Base-by-base conservation (phyloP, 2,329 filamentous ascomycete genomes). In the Neopestalotiopsis sp. region DNA sequence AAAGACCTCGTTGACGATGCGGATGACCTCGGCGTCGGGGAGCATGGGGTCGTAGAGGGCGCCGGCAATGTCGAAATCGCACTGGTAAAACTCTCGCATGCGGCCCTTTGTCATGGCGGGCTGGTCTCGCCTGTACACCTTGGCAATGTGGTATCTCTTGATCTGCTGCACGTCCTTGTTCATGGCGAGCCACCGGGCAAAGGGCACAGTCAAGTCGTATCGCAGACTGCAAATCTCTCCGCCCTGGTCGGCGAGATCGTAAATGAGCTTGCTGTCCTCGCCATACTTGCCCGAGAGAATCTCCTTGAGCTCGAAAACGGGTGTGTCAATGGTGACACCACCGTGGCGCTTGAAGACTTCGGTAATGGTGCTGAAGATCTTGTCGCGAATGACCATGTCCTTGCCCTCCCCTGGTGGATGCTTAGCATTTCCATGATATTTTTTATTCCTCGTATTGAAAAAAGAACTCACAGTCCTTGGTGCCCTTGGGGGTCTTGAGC, bases 401-500 rank as follows among this genome's bases (percentile, higher is more conserved):
- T 88, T 88, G 74, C 91, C 92, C 77, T 90, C 87, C 92, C 91
- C 84, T 86, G 72, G 28, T 34, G n/a, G 57, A 49, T 24, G 60
- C 65, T 69, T 59, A 72, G 71, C 75, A 75, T 65, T 74, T 67
- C 12, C 45, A 52, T 24, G 20, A n/a, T 52, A 20, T 52, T n/a
- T 52, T 28, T 52, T 52, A 20, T 52, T 52, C 17, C n/a, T 17
- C 9, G n/a, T 17, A 9, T 17, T 38, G 6, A 10, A 38, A 38
- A 42, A 60, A 73, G 68, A 59, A 76, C 76, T 77, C 69, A 90
- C 90, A 97, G 80, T 97, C 94, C 79, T 94, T 93, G 73, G 94
- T 97, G 74, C 94, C 94, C 87, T 97, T 97, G 71, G 94, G 93
- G 77, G 92, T 93, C 86, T 97, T 97, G 79, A 97, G 87, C 81